phyloP scores from a whole-genome alignment of 176 grass and related monocot species.

The Aegilops longissima region DNA sequence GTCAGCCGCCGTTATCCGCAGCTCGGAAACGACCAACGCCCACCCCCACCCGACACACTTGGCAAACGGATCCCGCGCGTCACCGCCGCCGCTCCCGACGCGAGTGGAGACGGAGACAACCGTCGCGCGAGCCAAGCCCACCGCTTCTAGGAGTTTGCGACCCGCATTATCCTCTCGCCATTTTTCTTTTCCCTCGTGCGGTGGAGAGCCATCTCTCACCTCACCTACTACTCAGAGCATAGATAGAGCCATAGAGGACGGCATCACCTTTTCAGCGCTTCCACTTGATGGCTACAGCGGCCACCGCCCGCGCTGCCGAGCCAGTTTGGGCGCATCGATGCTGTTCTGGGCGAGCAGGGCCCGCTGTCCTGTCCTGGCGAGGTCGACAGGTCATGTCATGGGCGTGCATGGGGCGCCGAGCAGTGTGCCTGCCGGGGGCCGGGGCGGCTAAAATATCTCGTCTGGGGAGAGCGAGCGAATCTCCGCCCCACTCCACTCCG shows the following conservation, averaged over 20 bases:
- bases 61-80: neutral
- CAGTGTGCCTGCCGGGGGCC: neutral
- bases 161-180: neutral
- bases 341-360: neutral
- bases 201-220: neutral
- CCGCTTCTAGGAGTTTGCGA: constrained; percentile 2
- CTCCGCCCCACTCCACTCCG: neutral
- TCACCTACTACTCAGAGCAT: constrained; percentile 1
- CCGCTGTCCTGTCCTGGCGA: neutral
- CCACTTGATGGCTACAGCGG: neutral
- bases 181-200: neutral
- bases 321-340: constrained; percentile 12
- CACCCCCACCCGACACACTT: no score
- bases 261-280: neutral
- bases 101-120: constrained; percentile 7
- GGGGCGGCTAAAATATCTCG: neutral
- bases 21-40: no score
- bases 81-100: neutral
- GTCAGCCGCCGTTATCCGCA: no score
- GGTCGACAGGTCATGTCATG: constrained; percentile 17
- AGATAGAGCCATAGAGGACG: neutral
- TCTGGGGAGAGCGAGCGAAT: neutral
- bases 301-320: neutral
- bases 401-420: neutral
- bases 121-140: constrained; percentile 18